These are phyloP conservation scores for Irpex lacteus DNA, from an alignment of 1,284 basidiomycete species.

Conservation along the genomic window DNA sequence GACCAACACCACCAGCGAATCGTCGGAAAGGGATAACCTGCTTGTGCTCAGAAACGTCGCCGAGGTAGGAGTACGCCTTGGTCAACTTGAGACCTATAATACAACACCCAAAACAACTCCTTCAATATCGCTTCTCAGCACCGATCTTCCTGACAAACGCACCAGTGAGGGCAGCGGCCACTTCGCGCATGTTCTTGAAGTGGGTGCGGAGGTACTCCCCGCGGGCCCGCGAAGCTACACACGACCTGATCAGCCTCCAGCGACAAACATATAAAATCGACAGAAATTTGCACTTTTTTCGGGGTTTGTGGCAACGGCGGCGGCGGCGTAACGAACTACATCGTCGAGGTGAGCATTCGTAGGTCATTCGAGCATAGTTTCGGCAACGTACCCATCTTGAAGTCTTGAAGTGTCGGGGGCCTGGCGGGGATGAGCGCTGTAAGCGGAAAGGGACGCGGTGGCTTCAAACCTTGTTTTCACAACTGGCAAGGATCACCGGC, in stretches of 20 bases:
- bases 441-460: conserved; percentile 21
- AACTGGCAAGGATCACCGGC: conserved; percentile 27
- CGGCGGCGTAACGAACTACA: conserved; percentile 89
- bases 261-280: conserved; percentile 2
- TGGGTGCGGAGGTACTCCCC: conserved; percentile 98
- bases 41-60: conserved; percentile 95
- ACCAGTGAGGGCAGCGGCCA: conserved; percentile 86
- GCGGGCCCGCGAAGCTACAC: conserved; percentile 82
- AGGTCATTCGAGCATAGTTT: conserved; percentile 15
- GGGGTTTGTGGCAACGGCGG: conserved; percentile 82
- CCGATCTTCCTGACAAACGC: conserved; percentile 24
- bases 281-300: conserved; percentile 71
- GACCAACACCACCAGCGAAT: conserved; percentile 96
- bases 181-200: conserved; percentile 99
- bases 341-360: conserved; percentile 17
- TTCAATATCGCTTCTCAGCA: conserved; percentile 15
- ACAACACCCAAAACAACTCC: background rate
- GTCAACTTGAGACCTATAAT: conserved; percentile 83
- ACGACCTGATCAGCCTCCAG: conserved; percentile 18
- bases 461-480: conserved; percentile 28
- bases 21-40: conserved; percentile 97
- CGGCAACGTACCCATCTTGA: conserved; percentile 62
- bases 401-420: conserved; percentile 40
- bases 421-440: conserved; percentile 20
- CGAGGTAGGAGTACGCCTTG: conserved; percentile 96